These are phyloP conservation scores for Ilyonectria sp. DNA, from an alignment of 2,329 filamentous ascomycete species.

Conservation along the genomic window DNA sequence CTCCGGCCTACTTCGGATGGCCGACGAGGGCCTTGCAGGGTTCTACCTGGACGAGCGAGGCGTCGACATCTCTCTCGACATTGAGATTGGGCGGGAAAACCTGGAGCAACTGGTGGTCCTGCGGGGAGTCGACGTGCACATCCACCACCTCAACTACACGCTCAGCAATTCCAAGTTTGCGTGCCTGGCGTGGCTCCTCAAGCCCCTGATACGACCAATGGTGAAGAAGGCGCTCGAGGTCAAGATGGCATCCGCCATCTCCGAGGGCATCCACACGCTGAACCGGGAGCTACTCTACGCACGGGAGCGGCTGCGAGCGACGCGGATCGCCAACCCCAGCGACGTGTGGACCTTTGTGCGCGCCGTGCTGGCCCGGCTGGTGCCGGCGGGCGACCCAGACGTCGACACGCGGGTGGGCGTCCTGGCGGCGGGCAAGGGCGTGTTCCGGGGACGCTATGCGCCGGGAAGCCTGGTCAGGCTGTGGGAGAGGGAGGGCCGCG, in stretches of 20 bases:
- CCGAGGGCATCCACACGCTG: constrained; percentile 77
- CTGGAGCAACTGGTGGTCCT: constrained; percentile 88
- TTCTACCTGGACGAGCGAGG: constrained; percentile 90
- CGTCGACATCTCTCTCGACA: constrained; percentile 88
- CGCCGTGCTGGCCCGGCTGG: constrained; percentile 82
- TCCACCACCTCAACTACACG: constrained; percentile 89
- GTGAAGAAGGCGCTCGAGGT: constrained; percentile 84
- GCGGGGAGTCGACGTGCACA: constrained; percentile 81
- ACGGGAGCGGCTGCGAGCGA: constrained; percentile 87
- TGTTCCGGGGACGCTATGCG: constrained; percentile 89
- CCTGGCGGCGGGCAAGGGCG: constrained; percentile 65
- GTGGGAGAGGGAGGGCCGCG: constrained; percentile 84
- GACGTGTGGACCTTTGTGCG: constrained; percentile 87
- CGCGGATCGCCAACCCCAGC: constrained; percentile 83
- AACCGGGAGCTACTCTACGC: constrained; percentile 92
- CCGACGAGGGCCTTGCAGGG: constrained; percentile 87
- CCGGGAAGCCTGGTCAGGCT: constrained; percentile 90
- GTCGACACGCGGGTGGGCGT: constrained; percentile 83
- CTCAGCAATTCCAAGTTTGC: constrained; percentile 82
- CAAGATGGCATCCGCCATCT: constrained; percentile 82
- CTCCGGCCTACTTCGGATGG: constrained; percentile 80
- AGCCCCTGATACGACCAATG: constrained; percentile 86
- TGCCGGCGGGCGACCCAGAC: constrained; percentile 81
- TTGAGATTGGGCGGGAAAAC: constrained; percentile 84
- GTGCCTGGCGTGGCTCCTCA: constrained; percentile 85